Evolutionary conservation across 352 stramenopile genomes (phyloP).

Genomic region (Phytopythium vexans): DNA sequence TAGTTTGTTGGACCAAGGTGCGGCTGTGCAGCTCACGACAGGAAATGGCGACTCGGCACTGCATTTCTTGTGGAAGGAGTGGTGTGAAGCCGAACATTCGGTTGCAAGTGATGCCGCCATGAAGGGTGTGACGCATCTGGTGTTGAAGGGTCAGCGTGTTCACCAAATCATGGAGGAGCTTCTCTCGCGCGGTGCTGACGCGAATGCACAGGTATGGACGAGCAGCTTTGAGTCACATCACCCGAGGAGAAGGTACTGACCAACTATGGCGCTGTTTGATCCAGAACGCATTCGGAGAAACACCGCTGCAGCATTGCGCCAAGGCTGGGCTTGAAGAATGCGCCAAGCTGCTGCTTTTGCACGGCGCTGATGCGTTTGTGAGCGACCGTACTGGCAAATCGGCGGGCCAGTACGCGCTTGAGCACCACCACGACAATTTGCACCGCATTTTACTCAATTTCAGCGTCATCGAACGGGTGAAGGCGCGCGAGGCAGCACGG

Average conservation of each 20-base stretch:
- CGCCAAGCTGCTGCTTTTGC: conserved; percentile 45
- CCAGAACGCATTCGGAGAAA: conserved; percentile 69
- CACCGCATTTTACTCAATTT: conserved; percentile 41
- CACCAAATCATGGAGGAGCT: conserved; percentile 38
- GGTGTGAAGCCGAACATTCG: conserved; percentile 8
- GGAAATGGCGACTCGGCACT: conserved; percentile 66
- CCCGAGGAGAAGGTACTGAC: neutral
- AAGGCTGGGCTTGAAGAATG: conserved; percentile 51
- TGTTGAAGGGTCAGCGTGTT: conserved; percentile 31
- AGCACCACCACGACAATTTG: conserved; percentile 28
- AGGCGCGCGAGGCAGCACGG: conserved; percentile 27
- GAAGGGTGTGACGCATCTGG: conserved; percentile 22
- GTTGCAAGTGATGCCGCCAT: conserved; percentile 15
- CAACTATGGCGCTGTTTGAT: neutral
- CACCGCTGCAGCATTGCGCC: conserved; percentile 48
- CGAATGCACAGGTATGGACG: conserved; percentile 53
- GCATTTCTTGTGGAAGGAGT: conserved; percentile 62
- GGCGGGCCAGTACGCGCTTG: conserved; percentile 37
- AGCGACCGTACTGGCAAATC: conserved; percentile 38
- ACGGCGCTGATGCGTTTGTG: conserved; percentile 27
- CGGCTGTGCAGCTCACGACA: conserved; percentile 44
- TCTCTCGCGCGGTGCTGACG: conserved; percentile 24
- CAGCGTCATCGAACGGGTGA: conserved; percentile 33
- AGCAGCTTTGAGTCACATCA: neutral
- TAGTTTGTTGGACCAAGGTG: conserved; percentile 45